phyloP scores from a whole-genome alignment of 805 yeast genomes.

The Candida palmyrensis region DNA sequence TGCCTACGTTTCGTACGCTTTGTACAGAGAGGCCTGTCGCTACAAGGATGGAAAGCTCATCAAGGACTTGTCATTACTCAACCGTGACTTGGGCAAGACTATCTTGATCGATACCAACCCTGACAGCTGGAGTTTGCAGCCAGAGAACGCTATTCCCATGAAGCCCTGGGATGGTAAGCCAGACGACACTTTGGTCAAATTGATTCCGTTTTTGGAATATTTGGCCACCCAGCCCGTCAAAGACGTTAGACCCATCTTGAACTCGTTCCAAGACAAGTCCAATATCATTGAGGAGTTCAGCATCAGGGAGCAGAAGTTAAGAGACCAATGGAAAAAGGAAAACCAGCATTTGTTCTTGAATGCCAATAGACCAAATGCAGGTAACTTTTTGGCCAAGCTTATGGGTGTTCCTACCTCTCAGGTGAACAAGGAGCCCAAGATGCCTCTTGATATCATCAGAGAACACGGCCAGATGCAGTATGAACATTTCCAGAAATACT shows the following conservation, averaged over 20 bases:
- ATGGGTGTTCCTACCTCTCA: slow-evolving; percentile 55
- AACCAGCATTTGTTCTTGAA: slow-evolving; percentile 31
- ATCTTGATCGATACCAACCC: slow-evolving; percentile 75
- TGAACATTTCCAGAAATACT: slow-evolving; percentile 64
- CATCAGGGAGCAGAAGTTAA: slow-evolving; percentile 68
- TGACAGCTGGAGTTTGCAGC: slow-evolving; percentile 73
- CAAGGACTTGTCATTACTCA: slow-evolving; percentile 84
- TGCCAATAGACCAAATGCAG: slow-evolving; percentile 34
- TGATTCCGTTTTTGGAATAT: slow-evolving; percentile 93
- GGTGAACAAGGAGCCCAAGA: slow-evolving; percentile 50
- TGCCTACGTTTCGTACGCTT: slow-evolving; percentile 80
- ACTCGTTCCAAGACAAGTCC: slow-evolving; percentile 62
- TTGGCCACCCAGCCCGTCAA: slow-evolving; percentile 79
- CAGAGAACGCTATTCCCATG: slow-evolving; percentile 88
- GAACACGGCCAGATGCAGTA: slow-evolving; percentile 91
- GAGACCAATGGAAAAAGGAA: slow-evolving; percentile 63
- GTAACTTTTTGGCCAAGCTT: slow-evolving; percentile 52
- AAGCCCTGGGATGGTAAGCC: slow-evolving; percentile 82
- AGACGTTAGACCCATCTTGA: slow-evolving; percentile 87
- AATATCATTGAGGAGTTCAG: slow-evolving; percentile 75
- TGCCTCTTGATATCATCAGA: slow-evolving; percentile 85
- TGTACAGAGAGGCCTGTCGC: slow-evolving; percentile 87
- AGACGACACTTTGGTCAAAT: slow-evolving; percentile 71
- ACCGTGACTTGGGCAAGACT: slow-evolving; percentile 83
- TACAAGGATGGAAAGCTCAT: slow-evolving; percentile 84